phyloP scores from a whole-genome alignment of 768 basidiomycete species.

The Kwoniella dejecticola region DNA sequence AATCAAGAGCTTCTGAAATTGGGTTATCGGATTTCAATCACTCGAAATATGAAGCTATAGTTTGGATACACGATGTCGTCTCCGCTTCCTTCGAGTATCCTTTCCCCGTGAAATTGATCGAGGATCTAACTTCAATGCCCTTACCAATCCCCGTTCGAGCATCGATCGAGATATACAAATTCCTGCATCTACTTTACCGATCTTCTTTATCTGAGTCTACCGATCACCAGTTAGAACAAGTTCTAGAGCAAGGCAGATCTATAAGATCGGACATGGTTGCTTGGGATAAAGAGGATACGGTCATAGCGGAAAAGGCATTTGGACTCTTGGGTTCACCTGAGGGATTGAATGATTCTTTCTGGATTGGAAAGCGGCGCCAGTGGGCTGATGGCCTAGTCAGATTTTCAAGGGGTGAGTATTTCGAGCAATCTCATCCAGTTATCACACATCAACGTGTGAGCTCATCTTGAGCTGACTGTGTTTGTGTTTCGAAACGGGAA shows the following conservation, averaged over 20 bases:
- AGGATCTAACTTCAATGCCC: neutral
- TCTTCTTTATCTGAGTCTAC: neutral
- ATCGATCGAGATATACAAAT: slow-evolving; percentile 5
- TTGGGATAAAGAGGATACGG: neutral
- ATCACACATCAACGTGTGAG: too few relatives aligned
- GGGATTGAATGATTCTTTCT: slow-evolving; percentile 58
- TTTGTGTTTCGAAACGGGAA: too few relatives aligned
- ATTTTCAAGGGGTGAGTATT: slow-evolving; percentile 14
- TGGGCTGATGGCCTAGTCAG: slow-evolving; percentile 77
- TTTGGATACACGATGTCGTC: neutral
- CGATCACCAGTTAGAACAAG: neutral
- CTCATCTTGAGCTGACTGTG: too few relatives aligned
- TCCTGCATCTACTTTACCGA: slow-evolving; percentile 2
- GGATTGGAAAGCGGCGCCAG: slow-evolving; percentile 66
- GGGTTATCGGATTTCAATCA: slow-evolving; percentile 7
- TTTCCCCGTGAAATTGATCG: neutral
- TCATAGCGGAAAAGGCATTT: slow-evolving; percentile 10
- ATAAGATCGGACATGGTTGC: neutral
- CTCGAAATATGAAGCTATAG: slow-evolving; percentile 2
- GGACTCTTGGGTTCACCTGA: slow-evolving; percentile 7
- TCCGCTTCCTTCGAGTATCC: slow-evolving; percentile 1
- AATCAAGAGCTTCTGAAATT: neutral
- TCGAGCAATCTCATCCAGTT: too few relatives aligned
- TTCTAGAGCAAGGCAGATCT: slow-evolving; percentile 2
- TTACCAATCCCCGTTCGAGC: neutral